A percentile compares a stretch with the other conserved stretches of the same genome.
These are phyloP conservation scores for Yamadazyma takamatsuzukensis DNA, from an alignment of 805 yeast species.

Conservation along the genomic window DNA sequence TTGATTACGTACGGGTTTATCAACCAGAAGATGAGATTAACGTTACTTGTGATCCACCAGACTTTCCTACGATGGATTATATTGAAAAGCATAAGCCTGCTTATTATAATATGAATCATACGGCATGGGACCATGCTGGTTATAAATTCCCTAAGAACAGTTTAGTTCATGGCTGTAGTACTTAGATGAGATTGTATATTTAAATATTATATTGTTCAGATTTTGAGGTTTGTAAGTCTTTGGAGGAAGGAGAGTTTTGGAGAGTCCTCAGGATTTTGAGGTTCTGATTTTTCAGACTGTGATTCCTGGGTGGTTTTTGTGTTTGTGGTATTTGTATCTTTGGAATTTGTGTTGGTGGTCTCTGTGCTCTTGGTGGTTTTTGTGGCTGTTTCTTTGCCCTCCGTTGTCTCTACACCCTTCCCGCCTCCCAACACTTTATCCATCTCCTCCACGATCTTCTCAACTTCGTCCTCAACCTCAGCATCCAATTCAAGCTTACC, in stretches of 20 bases:
- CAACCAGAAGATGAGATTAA: slow-evolving; percentile 67
- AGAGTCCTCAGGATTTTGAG: too few relatives aligned
- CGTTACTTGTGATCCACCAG: slow-evolving; percentile 82
- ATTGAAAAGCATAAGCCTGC: slow-evolving; percentile 68
- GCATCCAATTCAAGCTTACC: slow-evolving; percentile 11
- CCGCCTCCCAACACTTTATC: slow-evolving; percentile 3
- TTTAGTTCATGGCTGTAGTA: slow-evolving; percentile 20
- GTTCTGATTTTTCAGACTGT: too few relatives aligned
- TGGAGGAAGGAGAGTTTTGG: too few relatives aligned
- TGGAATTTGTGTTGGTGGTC: slow-evolving; percentile 1
- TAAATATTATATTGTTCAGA: too few relatives aligned
- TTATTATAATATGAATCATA: slow-evolving; percentile 64
- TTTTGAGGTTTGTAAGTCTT: too few relatives aligned
- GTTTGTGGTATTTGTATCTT: slow-evolving; percentile 6
- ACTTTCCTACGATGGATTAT: slow-evolving; percentile 82
- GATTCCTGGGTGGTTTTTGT: too few relatives aligned
- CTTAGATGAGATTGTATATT: slow-evolving; percentile 5
- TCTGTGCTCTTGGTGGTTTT: not conserved
- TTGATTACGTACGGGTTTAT: slow-evolving; percentile 89
- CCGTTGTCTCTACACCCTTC: slow-evolving; percentile 2
- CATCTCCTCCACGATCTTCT: slow-evolving; percentile 12
- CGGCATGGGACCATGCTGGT: slow-evolving; percentile 76
- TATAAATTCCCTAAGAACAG: slow-evolving; percentile 43
- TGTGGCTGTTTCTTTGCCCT: slow-evolving; percentile 3
- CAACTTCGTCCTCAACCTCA: slow-evolving; percentile 10